Conservation (phyloP, 257 asterid species). For the Leonotis leonurus region DNA sequence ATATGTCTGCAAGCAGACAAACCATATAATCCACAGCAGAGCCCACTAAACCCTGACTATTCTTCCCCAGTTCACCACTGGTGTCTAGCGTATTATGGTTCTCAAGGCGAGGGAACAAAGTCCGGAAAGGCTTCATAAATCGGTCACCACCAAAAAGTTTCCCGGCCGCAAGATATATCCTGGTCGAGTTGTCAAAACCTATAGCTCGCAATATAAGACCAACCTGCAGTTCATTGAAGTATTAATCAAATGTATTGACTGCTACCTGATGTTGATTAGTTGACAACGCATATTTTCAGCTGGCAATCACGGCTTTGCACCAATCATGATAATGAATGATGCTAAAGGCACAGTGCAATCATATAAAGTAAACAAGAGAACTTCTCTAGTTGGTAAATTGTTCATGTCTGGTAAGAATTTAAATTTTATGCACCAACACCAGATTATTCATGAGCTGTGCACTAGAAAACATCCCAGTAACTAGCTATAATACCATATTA, state of each 20-base stretch:
- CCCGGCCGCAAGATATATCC: slow-evolving; percentile 94
- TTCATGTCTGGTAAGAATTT: neutral
- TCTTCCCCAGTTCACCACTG: slow-evolving; percentile 42
- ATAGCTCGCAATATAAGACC: slow-evolving; percentile 75
- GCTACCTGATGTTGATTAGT: neutral
- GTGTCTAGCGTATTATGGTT: slow-evolving; percentile 70
- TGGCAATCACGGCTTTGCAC: neutral
- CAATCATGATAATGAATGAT: neutral
- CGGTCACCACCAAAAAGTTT: slow-evolving; percentile 92
- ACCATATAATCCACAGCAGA: slow-evolving; percentile 99
- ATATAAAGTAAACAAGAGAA: neutral
- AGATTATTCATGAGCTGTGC: neutral
- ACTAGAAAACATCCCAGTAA: neutral
- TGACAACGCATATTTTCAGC: too few relatives aligned
- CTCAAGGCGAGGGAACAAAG: slow-evolving; percentile 81
- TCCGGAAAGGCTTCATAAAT: slow-evolving; percentile 74
- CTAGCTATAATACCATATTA: neutral
- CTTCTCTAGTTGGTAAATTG: neutral
- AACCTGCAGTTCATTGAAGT: slow-evolving; percentile 46
- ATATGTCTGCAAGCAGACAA: slow-evolving; percentile 84
- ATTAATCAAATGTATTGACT: slow-evolving; percentile 6
- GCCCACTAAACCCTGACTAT: slow-evolving; percentile 63
- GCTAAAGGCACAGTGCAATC: neutral
- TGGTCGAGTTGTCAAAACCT: slow-evolving; percentile 84
- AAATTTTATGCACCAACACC: neutral